These are phyloP conservation scores for Solanum virginianum DNA, from an alignment of 257 asterid genomes.

Conservation along the genomic window DNA sequence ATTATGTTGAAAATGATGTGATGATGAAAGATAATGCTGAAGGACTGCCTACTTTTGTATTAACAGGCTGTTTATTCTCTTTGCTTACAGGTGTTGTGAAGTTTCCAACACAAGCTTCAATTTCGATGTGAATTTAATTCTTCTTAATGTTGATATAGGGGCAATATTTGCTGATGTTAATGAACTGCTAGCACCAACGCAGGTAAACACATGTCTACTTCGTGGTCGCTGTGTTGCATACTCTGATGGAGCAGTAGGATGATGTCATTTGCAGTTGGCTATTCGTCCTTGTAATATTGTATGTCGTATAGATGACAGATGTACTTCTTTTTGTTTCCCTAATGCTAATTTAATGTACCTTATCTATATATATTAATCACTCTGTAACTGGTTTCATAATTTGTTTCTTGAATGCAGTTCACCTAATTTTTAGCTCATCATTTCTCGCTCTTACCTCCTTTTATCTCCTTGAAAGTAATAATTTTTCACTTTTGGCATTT, in stretches of 20 bases:
- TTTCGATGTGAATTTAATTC: neutral
- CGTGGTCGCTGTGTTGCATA: neutral
- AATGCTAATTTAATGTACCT: neutral
- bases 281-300: neutral
- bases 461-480: neutral
- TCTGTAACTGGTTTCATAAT: neutral
- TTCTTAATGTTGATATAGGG: neutral
- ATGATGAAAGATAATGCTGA: neutral
- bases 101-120: neutral
- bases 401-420: neutral
- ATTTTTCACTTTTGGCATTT: neutral
- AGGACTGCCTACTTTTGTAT: neutral
- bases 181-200: neutral
- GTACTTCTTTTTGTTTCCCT: neutral
- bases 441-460: neutral
- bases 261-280: neutral
- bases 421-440: neutral
- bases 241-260: neutral
- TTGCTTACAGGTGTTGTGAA: neutral
- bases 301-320: neutral
- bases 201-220: neutral
- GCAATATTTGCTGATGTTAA: neutral
- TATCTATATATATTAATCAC: neutral
- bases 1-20: neutral
- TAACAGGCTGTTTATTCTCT: neutral